Evolutionary conservation across 2,329 filamentous ascomycete genomes (phyloP).

Genomic region (Hypoxylon sp.): DNA sequence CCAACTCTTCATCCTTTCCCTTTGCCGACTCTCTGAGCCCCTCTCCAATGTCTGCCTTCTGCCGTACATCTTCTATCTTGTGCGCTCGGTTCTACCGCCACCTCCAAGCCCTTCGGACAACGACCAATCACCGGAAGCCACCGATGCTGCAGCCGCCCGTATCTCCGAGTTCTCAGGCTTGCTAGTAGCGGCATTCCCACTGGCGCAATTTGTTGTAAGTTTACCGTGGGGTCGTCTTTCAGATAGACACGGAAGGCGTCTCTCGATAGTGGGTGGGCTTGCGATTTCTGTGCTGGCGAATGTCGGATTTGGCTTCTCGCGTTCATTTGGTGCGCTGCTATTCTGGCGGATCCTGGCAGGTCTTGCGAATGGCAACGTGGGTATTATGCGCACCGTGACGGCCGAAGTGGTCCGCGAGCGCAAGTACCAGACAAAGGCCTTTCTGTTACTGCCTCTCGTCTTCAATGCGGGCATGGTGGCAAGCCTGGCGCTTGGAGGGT

Average conservation of each 20-base stretch:
- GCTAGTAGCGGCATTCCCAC: slow-evolving; percentile 76
- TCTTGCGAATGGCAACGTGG: slow-evolving; percentile 78
- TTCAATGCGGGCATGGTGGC: slow-evolving; percentile 69
- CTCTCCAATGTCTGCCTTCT: slow-evolving; percentile 76
- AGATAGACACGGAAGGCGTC: slow-evolving; percentile 71
- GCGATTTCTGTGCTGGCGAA: slow-evolving; percentile 73
- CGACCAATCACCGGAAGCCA: slow-evolving; percentile 48
- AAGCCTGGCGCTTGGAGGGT: slow-evolving; percentile 60
- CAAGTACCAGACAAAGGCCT: slow-evolving; percentile 67
- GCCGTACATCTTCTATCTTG: slow-evolving; percentile 81
- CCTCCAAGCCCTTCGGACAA: slow-evolving; percentile 52
- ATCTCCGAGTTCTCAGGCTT: slow-evolving; percentile 79
- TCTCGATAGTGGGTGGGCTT: slow-evolving; percentile 75
- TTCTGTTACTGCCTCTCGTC: slow-evolving; percentile 70
- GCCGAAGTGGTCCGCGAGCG: slow-evolving; percentile 80
- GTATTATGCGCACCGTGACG: slow-evolving; percentile 82
- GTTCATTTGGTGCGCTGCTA: slow-evolving; percentile 70
- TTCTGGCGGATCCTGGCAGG: slow-evolving; percentile 74
- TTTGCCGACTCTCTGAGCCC: slow-evolving; percentile 69
- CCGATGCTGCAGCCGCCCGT: slow-evolving; percentile 61
- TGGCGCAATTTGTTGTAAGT: slow-evolving; percentile 78
- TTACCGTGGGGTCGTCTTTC: slow-evolving; percentile 77
- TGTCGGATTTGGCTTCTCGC: slow-evolving; percentile 78
- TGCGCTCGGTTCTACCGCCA: slow-evolving; percentile 70
- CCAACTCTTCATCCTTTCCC: slow-evolving; percentile 56